Base-by-base conservation (phyloP, 108 stramenopile species). In the Cyclotella atomus region DNA sequence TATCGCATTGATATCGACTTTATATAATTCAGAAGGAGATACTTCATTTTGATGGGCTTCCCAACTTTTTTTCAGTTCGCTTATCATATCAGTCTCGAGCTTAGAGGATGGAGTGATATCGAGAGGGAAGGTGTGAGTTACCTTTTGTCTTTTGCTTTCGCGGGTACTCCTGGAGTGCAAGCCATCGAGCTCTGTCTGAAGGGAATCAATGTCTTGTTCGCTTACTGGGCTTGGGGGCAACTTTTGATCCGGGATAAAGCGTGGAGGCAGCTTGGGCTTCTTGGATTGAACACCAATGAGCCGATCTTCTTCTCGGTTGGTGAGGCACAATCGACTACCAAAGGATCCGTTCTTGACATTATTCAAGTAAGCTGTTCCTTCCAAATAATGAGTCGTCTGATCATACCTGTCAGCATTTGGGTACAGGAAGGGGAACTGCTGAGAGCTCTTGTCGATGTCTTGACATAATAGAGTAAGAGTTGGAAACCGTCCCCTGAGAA, bases 41-140 rank as follows among this genome's bases (percentile, higher is more conserved):
- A n/a, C n/a, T n/a, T n/a, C n/a, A n/a, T 41, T 24, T 20, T 59
- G 21, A 45, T 75, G 32, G 12, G 66, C 60, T 46, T 67, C 54
- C 74, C 74, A 75, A 41, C 74, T 75, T 32, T 75, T 41, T 38
- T 67, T 61, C 20, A 68, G 29, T 38, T 75, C 74, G 6, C 52
- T 33, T 8, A 68, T 68, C 65, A 75, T 75, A 15, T 75, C 74
- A 3, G 14, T 33, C 66, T 70, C 75, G 17, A 76, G 57, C 44
- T 29, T 30, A 28, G 68, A 60, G 15, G 54, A 30, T 14, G 67
- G 44, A 10, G 20, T 32, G 7, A 17, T 52, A 8, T 32, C 12
- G 17, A 73, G 72, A 33, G 72, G 72, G 30, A 73, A 73, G 2
- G 53, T 29, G 3, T 29, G 9, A 20, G 55, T 6, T 0, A 0